Evolutionary conservation across 129 eudicot species (phyloP).

Genomic region (Erigeron canadensis): DNA sequence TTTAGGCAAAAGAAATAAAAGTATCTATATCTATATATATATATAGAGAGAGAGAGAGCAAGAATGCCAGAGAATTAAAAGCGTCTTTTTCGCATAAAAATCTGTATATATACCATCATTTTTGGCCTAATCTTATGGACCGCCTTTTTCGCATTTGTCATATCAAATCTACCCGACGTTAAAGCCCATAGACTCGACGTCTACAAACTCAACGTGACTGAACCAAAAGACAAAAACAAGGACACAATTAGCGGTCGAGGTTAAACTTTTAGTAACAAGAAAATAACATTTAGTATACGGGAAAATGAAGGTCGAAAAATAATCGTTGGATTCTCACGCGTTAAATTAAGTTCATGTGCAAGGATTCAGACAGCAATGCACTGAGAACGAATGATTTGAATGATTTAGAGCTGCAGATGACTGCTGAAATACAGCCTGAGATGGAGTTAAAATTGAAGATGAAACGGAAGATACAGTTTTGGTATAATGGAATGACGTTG

Average conservation of each 20-base stretch:
- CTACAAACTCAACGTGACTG: slow-evolving; percentile 13
- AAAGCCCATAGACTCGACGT: slow-evolving; percentile 38
- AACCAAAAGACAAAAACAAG: slow-evolving; percentile 5
- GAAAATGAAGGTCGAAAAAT: slow-evolving; percentile 18
- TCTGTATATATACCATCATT: slow-evolving; percentile 4
- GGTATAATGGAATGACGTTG: slow-evolving; percentile 25
- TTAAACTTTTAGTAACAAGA: slow-evolving; percentile 23
- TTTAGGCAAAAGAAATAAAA: too few relatives aligned
- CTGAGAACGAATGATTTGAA: slow-evolving; percentile 15
- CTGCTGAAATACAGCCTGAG: neutral
- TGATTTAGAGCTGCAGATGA: slow-evolving; percentile 29
- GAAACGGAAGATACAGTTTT: slow-evolving; percentile 35
- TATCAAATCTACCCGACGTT: slow-evolving; percentile 40
- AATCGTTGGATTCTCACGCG: slow-evolving; percentile 26
- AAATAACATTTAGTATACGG: slow-evolving; percentile 31
- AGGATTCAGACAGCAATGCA: slow-evolving; percentile 29
- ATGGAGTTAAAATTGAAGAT: slow-evolving; percentile 28
- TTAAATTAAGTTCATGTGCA: slow-evolving; percentile 3
- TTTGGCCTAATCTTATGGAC: slow-evolving; percentile 32
- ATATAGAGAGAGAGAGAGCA: too few relatives aligned
- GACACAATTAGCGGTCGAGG: slow-evolving; percentile 21
- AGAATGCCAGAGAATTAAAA: too few relatives aligned
- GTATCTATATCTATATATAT: too few relatives aligned
- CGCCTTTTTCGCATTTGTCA: slow-evolving; percentile 34
- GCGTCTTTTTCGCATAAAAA: too few relatives aligned